Percentiles rank a stretch among this genome's conserved stretches.
Conservation (phyloP, 2,329 filamentous ascomycete species). For the Elsinoe ampelina region DNA sequence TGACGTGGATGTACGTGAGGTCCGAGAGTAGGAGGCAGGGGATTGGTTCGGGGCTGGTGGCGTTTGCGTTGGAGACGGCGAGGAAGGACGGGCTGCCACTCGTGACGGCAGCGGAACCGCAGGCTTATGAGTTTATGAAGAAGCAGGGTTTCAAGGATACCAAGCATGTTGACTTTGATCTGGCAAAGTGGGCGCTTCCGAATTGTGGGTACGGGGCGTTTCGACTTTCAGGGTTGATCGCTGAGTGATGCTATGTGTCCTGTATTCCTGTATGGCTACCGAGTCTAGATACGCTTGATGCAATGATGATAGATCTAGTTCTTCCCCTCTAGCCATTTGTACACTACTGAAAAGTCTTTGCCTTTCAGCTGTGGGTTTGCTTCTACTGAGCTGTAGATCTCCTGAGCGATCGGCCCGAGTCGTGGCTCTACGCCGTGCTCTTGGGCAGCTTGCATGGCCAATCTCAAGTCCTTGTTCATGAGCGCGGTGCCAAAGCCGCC, state of each 20-base stretch:
- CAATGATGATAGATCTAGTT: constrained; percentile 16
- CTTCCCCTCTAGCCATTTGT: constrained; percentile 39
- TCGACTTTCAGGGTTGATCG: background rate
- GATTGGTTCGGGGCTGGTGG: background rate
- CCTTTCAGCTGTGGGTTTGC: constrained; percentile 36
- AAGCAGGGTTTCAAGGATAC: background rate
- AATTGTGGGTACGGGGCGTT: background rate
- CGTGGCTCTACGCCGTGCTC: constrained; percentile 36
- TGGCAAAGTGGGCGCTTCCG: background rate
- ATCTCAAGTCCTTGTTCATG: constrained; percentile 42
- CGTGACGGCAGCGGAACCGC: background rate
- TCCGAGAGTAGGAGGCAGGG: background rate
- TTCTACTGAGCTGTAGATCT: constrained; percentile 38
- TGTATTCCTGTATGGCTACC: constrained; percentile 4
- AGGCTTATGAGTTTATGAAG: background rate
- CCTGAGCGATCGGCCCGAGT: constrained; percentile 37
- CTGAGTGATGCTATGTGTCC: background rate
- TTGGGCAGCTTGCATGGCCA: constrained; percentile 39
- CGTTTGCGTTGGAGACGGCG: background rate
- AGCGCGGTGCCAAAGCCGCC: constrained; percentile 42
- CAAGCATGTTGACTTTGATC: background rate
- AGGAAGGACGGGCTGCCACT: background rate
- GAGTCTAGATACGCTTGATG: background rate
- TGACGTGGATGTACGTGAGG: background rate
- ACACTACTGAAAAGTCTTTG: constrained; percentile 44